Conservation (phyloP, 2,329 filamentous ascomycete species). For the Immersiporthe knoxdaviesiana region DNA sequence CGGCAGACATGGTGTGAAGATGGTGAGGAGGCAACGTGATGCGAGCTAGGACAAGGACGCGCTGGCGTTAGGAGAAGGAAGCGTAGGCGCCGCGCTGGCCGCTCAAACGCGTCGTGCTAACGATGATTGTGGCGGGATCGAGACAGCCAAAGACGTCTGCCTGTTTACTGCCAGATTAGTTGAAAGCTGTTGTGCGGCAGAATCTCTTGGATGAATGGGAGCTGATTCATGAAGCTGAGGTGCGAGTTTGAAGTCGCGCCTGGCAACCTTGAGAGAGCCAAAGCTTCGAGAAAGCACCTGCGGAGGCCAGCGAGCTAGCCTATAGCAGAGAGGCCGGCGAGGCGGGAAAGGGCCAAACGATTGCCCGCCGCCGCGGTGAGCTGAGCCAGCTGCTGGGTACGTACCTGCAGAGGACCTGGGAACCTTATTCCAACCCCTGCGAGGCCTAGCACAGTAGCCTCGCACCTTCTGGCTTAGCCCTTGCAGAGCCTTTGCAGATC, state of each 20-base stretch:
- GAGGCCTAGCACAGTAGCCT: not conserved
- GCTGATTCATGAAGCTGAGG: not conserved
- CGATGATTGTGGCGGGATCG: not conserved
- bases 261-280: not conserved
- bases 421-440: conserved; percentile 13
- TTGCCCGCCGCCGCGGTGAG: conserved; percentile 15
- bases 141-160: not conserved
- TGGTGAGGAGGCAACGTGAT: conserved; percentile 16
- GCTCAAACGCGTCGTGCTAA: not conserved
- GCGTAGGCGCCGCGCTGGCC: not conserved
- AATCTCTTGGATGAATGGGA: not conserved
- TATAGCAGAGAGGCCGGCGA: too few relatives aligned
- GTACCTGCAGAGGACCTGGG: not conserved
- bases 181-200: not conserved
- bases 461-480: not conserved
- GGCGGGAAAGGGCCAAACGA: conserved; percentile 23
- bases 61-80: not conserved
- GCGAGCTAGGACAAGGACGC: too few relatives aligned
- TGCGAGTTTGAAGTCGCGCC: not conserved
- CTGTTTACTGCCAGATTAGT: not conserved
- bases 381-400: not conserved
- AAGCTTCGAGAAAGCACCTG: not conserved
- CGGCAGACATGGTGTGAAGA: conserved; percentile 37
- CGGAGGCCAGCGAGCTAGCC: not conserved
- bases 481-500: not conserved